Base-by-base conservation (phyloP, 192 early-diverging fungal species). In the Coemansia sp. region DNA sequence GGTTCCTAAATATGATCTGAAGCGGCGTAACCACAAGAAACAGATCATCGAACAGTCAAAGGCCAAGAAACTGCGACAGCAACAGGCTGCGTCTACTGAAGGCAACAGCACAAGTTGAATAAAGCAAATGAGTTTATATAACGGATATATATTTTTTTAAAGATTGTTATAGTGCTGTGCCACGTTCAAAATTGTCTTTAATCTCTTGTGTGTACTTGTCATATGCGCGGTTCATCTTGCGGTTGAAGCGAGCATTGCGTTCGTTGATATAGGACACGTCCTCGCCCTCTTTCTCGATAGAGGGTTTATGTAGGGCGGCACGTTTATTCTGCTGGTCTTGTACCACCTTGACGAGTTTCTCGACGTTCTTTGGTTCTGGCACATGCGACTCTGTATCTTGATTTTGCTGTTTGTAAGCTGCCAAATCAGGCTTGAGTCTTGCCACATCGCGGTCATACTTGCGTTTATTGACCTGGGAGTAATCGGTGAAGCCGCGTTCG, bases 191-290 rank as follows among this genome's bases (percentile, higher is more conserved):
- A 67, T 87, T 93, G 59, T 91, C 97, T 32, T 89, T 90, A 43
- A 98, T 96, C 66, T 98, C 96, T 62, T 89, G 89, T 13, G 96
- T 98, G 74, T 97, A 88, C 74, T 95, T 94, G 74, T 98, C 97
- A 64, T 95, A 99, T 32, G 95, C 95, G 33, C 96, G 77, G 47
- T 93, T 76, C 83, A 99, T 94, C 87, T 98, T 98, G 70, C 94
- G 92, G 89, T 98, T 98, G 81, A 99, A 98, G 19, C 88, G 82
- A 62, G 91, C 93, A 75, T 99, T 99, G 73, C 92, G 86, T 42
- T 99, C 95, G 71, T 98, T 98, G 84, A 99, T 98, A 80, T 94
- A 98, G 16, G 95, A 93, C 62, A 95, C 93, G 50, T 94, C 93
- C 62, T 96, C 96, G 37, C 91, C 91, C 23, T 91, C 88, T 76